A percentile compares a stretch with the other conserved stretches of the same genome.
Conservation (phyloP, 257 asterid genomes). For the Schizonepeta tenuifolia region DNA sequence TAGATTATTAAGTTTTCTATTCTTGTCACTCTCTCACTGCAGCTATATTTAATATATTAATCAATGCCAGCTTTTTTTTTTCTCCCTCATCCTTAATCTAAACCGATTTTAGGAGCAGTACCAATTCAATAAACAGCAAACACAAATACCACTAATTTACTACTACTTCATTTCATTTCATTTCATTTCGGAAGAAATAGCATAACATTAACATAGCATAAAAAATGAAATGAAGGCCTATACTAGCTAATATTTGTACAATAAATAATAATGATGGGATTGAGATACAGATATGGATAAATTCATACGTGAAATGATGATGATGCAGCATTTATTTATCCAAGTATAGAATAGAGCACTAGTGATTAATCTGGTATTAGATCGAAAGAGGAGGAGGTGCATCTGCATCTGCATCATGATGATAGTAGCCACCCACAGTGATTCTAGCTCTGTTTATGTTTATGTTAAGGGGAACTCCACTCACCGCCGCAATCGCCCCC, state of each 20-base stretch:
- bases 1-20: background rate
- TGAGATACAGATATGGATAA: background rate
- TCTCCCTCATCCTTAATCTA: too few species aligned
- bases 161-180: too few species aligned
- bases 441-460: conserved; percentile 54
- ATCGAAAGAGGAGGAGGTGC: too few species aligned
- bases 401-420: too few species aligned
- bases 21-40: background rate
- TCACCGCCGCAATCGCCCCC: conserved; percentile 52
- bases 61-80: background rate
- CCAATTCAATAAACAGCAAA: background rate
- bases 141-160: too few species aligned
- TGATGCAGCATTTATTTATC: conserved; percentile 3
- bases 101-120: too few species aligned
- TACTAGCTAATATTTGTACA: background rate
- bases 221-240: background rate
- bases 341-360: background rate
- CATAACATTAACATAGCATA: background rate
- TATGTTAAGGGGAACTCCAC: conserved; percentile 44
- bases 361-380: too few species aligned
- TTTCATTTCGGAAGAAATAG: background rate
- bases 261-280: background rate
- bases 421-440: conserved; percentile 67
- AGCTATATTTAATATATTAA: too few species aligned
- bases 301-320: too few species aligned